Evolutionary conservation across 768 basidiomycete genomes (phyloP), one percentile per base, ranked within the genome.

Genomic region (Boletellus ananiceps): DNA sequence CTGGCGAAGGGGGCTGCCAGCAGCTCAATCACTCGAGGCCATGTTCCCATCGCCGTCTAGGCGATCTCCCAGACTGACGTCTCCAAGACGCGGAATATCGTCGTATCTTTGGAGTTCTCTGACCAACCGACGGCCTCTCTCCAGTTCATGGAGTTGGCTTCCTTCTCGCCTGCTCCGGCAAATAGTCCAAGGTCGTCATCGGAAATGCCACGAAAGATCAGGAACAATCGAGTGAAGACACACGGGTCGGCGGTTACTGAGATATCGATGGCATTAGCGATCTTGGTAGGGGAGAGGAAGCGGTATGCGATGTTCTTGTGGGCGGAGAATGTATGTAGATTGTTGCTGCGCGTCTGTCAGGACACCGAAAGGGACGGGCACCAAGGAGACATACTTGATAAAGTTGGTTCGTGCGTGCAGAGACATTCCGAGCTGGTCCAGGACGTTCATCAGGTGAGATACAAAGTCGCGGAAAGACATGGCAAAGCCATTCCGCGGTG

Each of bases 281-380:
- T 86, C 58, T 81, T 85, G 51, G 75, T 72, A 6, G 88, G 90
- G 8, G 83, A 79, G 53, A 93, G 77, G 67, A 93, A 91, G n/a
- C 90, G 83, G 63, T 92, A 93, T 16, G 89, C 90, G 53, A 93
- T 88, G 66, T 93, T 91, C 63, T 84, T 87, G 70, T 93, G 88
- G 14, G 74, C 72, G 9, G 83, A 71, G 66, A 91, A 91, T 12
- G 82, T 70, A 23, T 83, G 73, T 55, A 92, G 74, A 66, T 92
- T 88, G 67, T 86, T 83, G 65, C 88, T 92, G 55, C 31, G 12
- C 12, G 32, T 34, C 23, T 34, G 49, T 44, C 45, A 31, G 56
- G 18, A 40, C 51, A 34, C 12, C 18, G 25, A 23, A 35, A 39
- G 35, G 29, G 18, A 45, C n/a, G n/a, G 8, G 45, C 34, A 14